Evolutionary conservation across 768 basidiomycete species (phyloP), one percentile per base, ranked within the genome.

Genomic region (Naganishia randhawae): DNA sequence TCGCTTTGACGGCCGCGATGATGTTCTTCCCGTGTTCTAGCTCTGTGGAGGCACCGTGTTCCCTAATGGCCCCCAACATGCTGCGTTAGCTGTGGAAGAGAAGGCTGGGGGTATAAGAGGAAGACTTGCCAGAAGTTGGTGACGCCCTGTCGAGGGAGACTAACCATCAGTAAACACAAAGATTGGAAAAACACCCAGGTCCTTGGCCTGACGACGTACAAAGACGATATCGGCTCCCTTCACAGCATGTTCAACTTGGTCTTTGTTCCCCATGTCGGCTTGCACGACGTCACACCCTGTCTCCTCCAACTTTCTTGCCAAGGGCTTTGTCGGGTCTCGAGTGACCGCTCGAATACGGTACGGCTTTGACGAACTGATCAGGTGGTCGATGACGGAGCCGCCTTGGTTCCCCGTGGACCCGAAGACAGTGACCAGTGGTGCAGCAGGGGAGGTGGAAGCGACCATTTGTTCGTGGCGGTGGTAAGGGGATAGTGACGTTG

Each of bases 331-430:
- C 0, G 69, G 25, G 22, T 76, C 71, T 25, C 75, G 69, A 7
- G 73, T 72, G 63, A 76, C 35, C n/a, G 65, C 75, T 14, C 73
- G 67, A 29, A 76, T 52, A 2, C 71, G 72, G 65, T 76, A 76
- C 0, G 66, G 68, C 37, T 67, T 72, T 57, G 63, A 41, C 6
- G 69, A 70, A 0, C n/a, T 19, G 48, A 71, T 33, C 22, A 76
- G 63, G 54, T 69, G 63, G 3, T 53, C 27, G 50, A 74, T 61
- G 63, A 73, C 71, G 29, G 62, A 68, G n/a, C 72, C 69, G 35
- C 75, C 75, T 64, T 74, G 72, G n/a, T 17, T 31, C 14, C 75
- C 75, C 9, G 75, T 74, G 6, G 72, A 65, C 31, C 75, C 75
- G 32, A 71, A 39, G 64, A 76, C 64, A 50, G 68, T 54, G 68